These are phyloP conservation scores for Cucumis hystrix DNA, from an alignment of 306 rosid genomes.

Conservation along the genomic window DNA sequence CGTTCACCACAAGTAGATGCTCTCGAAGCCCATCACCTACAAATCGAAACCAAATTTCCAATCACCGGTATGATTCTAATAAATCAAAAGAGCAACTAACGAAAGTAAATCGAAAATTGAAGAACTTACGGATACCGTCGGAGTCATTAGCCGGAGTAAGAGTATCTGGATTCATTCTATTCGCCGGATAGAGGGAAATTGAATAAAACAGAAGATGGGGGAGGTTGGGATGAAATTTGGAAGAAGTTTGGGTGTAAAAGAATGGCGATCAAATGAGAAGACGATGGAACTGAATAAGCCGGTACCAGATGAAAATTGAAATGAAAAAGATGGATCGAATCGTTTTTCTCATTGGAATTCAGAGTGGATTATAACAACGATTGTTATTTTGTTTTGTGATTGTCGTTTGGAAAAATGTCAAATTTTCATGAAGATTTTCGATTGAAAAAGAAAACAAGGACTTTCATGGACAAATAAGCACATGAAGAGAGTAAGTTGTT, in stretches of 20 bases:
- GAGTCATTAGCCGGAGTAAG: background rate
- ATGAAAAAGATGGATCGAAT: background rate
- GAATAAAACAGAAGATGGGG: background rate
- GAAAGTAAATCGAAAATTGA: background rate
- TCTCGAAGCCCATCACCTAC: slow-evolving; percentile 14
- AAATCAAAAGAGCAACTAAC: background rate
- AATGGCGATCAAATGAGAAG: background rate
- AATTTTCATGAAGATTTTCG: background rate
- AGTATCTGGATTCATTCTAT: background rate
- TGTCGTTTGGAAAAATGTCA: background rate
- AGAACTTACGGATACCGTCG: background rate
- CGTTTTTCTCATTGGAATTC: background rate
- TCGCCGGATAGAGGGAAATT: background rate
- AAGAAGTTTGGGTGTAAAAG: background rate
- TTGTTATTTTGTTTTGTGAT: background rate
- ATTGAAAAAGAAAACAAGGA: too few species aligned
- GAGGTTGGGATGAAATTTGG: background rate
- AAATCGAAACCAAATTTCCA: background rate
- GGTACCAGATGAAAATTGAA: background rate
- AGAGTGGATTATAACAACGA: background rate
- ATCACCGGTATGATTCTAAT: background rate
- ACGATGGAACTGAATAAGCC: background rate
- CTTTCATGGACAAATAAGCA: background rate
- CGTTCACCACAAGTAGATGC: slow-evolving; percentile 34
- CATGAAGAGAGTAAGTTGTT: background rate